Evolutionary conservation across 2,329 filamentous ascomycete species (phyloP), one percentile per base, ranked within the genome.

Genomic region (Ambrosiella beaveri): DNA sequence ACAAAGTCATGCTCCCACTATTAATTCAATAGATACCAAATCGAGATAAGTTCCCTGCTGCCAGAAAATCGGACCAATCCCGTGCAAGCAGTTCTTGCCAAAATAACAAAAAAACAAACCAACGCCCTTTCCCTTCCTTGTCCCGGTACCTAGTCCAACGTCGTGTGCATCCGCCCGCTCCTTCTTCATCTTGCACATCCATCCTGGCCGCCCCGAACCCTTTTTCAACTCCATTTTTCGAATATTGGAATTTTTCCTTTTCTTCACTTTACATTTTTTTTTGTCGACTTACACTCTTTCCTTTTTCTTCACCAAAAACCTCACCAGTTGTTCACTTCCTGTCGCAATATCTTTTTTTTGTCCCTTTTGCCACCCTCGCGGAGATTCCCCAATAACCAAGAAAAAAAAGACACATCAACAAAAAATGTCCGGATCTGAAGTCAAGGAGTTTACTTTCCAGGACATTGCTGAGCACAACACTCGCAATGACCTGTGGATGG

Each of bases 401-500:
- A 9, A 52, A 12, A 12, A 9, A 52, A 9, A 40, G 19, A 56
- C 27, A 57, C 9, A 57, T 45, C 53, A 7, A 36, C 27, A 36
- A 38, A 7, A 17, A 44, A 56, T n/a, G 19, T 8, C 40, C 17
- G 59, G 64, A 66, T 67, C 68, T 51, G 57, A 59, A 52, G 56
- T 57, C 19, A 51, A 58, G 67, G 75, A 80, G 68, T 80, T 84
- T 74, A 93, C 86, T 66, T 87, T 82, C 74, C 76, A 84, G 68
- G 87, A 95, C 72, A 81, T 95, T 73, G 78, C 85, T 62, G 81
- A 82, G 73, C 88, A 95, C 80, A 87, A 85, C 75, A 83, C 80
- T 73, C 96, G 96, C 83, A 95, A 89, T 79, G 89, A 97, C 71
- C 76, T 95, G 63, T 95, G 79, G 75, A 71, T 96, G 67, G 85